Evolutionary conservation across 768 basidiomycete genomes (phyloP), one percentile per base, ranked within the genome.

Genomic region (Cyclocybe aegerita): DNA sequence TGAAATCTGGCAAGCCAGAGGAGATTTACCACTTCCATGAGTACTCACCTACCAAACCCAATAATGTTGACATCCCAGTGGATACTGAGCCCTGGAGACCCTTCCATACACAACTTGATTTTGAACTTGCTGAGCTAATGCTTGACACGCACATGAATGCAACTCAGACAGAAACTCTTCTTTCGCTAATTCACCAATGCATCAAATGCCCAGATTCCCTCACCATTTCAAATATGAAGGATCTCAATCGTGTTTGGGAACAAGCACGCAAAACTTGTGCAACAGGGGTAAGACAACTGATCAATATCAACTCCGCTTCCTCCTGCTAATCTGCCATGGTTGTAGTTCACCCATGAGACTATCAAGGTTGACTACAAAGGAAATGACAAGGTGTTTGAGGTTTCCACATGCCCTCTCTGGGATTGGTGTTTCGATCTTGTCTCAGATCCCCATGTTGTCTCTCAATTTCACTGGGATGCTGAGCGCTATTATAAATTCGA

Each of bases 371-470:
- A 30, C 12, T 53, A 43, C 46, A 41, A 49, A 38, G 45, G 34
- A 15, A 37, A 53, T 12, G 40, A 48, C 34, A 14, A 9, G 10
- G 11, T 6, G 3, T 49, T 51, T 44, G 53, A 63, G 9, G 42
- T 70, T 16, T 60, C 50, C 40, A 49, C 30, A 9, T 57, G 57
- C 1, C 48, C 59, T 4, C 34, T 70, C 3, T 71, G 60, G 62
- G 55, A 69, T 14, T 72, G 70, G 67, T 55, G 49, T 9, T 42
- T 71, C 14, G 61, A 64, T 32, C 52, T 73, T 9, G 40, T 75
- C 1, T 31, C 39, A 15, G 61, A 74, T 34, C 58, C 57, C 0
- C 23, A 33, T 9, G 55, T 58, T 17, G 59, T 52, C 1, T 57
- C 56, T 2, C 29, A 63, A 14, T 63, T 65, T 38, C 46, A 45